phyloP scores from a whole-genome alignment of 192 early-diverging fungal species.

The Diversispora epigaea region DNA sequence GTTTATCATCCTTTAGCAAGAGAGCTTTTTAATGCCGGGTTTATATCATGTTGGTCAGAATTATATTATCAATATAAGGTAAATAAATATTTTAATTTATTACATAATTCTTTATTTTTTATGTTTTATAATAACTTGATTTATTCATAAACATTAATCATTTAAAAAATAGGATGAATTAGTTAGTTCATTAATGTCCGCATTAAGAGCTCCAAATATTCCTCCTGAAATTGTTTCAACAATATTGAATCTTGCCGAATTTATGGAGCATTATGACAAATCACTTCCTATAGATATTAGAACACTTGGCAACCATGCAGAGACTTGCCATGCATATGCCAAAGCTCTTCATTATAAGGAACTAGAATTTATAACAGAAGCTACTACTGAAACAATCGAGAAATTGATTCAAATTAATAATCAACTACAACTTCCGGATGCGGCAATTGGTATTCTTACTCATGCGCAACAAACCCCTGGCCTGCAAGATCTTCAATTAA shows the following conservation, averaged over 20 bases:
- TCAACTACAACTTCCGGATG: constrained; percentile 92
- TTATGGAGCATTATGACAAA: constrained; percentile 99
- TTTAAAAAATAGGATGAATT: constrained; percentile 66
- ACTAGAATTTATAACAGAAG: constrained; percentile 83
- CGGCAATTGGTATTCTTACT: constrained; percentile 90
- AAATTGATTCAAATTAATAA: constrained; percentile 93
- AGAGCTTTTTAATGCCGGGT: constrained; percentile 95
- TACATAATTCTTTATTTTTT: not conserved
- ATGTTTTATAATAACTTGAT: not conserved
- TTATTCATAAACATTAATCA: not conserved
- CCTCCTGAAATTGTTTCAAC: constrained; percentile 92
- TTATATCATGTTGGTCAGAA: constrained; percentile 96
- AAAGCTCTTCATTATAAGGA: constrained; percentile 99
- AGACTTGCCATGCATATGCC: constrained; percentile 92
- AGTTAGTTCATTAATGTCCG: constrained; percentile 76
- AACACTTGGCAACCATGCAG: constrained; percentile 83
- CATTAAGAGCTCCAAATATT: constrained; percentile 75
- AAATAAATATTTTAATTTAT: not conserved
- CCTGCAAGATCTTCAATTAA: constrained; percentile 75
- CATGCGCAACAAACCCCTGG: constrained; percentile 76
- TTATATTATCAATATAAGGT: constrained; percentile 82
- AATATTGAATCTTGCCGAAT: constrained; percentile 92
- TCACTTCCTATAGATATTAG: constrained; percentile 90
- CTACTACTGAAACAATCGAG: constrained; percentile 83
- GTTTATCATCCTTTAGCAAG: constrained; percentile 76